Base-by-base conservation (phyloP, 257 asterid genomes). In the Penstemon newberryi region DNA sequence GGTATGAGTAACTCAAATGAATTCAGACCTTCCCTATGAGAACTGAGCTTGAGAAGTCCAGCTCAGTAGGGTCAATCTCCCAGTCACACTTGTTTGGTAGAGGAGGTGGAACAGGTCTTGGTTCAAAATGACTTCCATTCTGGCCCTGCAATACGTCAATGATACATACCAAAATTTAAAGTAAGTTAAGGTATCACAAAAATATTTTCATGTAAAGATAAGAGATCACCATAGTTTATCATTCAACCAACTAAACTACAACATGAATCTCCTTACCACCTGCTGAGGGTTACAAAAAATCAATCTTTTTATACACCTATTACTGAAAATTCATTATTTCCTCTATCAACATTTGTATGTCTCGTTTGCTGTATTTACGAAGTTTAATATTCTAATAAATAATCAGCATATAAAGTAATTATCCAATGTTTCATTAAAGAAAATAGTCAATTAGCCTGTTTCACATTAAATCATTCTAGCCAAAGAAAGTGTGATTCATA, bases 121-220 rank as follows among this genome's bases (percentile, higher is more conserved):
- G 99, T 76, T 94, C 99, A 75, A 89, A 91, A 81, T 94, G 99
- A 75, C 98, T 94, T 72, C 99, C 99, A 77, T 79, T 94, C 75
- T 86, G 95, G 11, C 98, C 99, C 99, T 94, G 85, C 79, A 85
- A 71, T 58, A 72, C 47, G 43, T 18, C 41, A 41, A 36, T n/a
- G 61, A 57, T 41, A n/a, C 18, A 52, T 52, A 55, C 60, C 53
- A 61, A 71, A 58, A 41, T 19, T 38, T 55, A 38, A 73, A 65
- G 61, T 49, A 65, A 60, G 49, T 37, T 19, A 47, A 44, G 69
- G 47, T 42, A 62, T 15, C 4, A 41, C 50, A 68, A 47, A 15
- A 33, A 25, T 33, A 6, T 13, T 43, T 72, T 19, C 52, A 52
- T 44, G 13, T 7, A 25, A 50, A 36, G 36, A 50, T 15, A 36